Conservation (phyloP, 495 filamentous ascomycete species). For the Polyplosphaeria fusca region DNA sequence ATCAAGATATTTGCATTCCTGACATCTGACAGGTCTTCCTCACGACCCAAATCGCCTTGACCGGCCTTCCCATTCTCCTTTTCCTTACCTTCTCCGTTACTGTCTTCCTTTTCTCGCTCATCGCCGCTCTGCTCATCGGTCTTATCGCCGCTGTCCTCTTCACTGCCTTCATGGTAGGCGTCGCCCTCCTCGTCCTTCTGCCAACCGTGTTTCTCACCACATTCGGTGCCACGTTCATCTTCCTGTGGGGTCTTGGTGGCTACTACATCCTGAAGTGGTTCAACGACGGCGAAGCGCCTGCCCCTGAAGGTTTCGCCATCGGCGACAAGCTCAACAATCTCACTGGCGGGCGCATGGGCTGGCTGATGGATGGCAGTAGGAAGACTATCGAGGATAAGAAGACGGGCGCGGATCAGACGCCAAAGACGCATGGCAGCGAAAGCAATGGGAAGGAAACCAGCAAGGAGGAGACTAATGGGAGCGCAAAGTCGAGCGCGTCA, state of each 20-base stretch:
- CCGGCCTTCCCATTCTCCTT: constrained; percentile 57
- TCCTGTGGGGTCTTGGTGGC: constrained; percentile 59
- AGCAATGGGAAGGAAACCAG: not conserved
- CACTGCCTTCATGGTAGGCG: constrained; percentile 58
- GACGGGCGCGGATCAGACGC: constrained; percentile 7
- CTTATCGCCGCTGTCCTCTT: constrained; percentile 52
- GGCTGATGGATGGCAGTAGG: constrained; percentile 34
- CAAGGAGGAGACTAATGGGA: not conserved
- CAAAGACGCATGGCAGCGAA: constrained; percentile 6
- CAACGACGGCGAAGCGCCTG: constrained; percentile 33
- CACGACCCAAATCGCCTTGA: constrained; percentile 53
- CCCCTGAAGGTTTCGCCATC: constrained; percentile 34
- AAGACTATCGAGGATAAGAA: constrained; percentile 9
- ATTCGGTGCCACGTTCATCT: constrained; percentile 54
- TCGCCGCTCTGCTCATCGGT: constrained; percentile 51
- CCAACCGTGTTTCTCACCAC: constrained; percentile 61
- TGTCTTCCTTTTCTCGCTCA: constrained; percentile 53
- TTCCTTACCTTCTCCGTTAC: constrained; percentile 59
- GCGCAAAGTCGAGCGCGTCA: not conserved
- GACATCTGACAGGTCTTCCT: constrained; percentile 47
- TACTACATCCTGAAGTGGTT: constrained; percentile 56
- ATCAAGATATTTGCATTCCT: too few relatives aligned
- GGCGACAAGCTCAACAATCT: constrained; percentile 41
- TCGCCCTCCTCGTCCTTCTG: constrained; percentile 61
- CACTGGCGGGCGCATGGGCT: constrained; percentile 40